phyloP scores from a whole-genome alignment of 306 rosid species.

The Lagenaria siceraria region DNA sequence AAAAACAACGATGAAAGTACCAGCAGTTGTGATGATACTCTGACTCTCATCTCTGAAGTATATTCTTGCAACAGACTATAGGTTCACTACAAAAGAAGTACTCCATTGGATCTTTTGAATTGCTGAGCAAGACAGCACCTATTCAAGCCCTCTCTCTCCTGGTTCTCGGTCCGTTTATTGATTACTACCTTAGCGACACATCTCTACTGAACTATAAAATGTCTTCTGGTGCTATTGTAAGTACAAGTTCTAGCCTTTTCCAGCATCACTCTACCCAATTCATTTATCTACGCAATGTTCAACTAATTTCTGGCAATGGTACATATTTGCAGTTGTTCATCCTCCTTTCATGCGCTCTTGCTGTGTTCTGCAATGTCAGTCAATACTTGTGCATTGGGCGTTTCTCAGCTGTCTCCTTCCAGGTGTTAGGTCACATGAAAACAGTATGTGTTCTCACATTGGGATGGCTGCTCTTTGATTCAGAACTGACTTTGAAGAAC shows the following conservation, averaged over 20 bases:
- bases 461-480: slow-evolving; percentile 88
- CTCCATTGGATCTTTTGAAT: slow-evolving; percentile 89
- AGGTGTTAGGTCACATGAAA: slow-evolving; percentile 95
- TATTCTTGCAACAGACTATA: slow-evolving; percentile 53
- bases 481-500: slow-evolving; percentile 65
- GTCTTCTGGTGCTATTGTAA: slow-evolving; percentile 72
- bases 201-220: slow-evolving; percentile 56
- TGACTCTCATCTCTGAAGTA: not conserved
- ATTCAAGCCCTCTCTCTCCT: slow-evolving; percentile 82
- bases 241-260: slow-evolving; percentile 25
- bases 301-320: not conserved
- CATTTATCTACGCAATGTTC: not conserved
- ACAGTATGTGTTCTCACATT: slow-evolving; percentile 74
- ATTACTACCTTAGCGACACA: slow-evolving; percentile 56
- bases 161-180: slow-evolving; percentile 66
- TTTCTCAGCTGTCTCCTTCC: slow-evolving; percentile 84
- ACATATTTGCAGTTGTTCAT: slow-evolving; percentile 53
- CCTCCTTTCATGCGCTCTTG: slow-evolving; percentile 65
- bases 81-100: slow-evolving; percentile 92
- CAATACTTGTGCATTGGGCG: slow-evolving; percentile 95
- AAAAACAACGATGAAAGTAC: not conserved
- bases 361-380: slow-evolving; percentile 81
- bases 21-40: not conserved
- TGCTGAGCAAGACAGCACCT: slow-evolving; percentile 94
- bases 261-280: not conserved